phyloP scores from a whole-genome alignment of 306 rosid genomes.

The Medicago lupulina region DNA sequence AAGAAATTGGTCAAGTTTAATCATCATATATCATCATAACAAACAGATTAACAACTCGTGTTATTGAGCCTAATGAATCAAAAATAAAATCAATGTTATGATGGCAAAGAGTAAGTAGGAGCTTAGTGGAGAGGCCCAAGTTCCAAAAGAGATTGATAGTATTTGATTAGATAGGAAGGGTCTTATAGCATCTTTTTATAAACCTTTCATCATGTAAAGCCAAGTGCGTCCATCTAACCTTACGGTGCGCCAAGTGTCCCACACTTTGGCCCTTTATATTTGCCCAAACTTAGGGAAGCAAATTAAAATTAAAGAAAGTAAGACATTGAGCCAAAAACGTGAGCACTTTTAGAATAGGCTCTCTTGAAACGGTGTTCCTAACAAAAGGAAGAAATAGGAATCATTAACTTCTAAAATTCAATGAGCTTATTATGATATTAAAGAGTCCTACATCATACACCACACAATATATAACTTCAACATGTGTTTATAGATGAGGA shows the following conservation, averaged over 20 bases:
- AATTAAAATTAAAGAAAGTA: background rate
- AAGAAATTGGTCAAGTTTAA: background rate
- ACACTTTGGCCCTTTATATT: slow-evolving; percentile 39
- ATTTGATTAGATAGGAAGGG: slow-evolving; percentile 61
- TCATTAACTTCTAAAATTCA: background rate
- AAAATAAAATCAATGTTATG: slow-evolving; percentile 44
- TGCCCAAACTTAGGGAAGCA: slow-evolving; percentile 34
- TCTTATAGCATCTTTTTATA: slow-evolving; percentile 60
- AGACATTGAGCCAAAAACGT: background rate
- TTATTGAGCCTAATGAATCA: slow-evolving; percentile 38
- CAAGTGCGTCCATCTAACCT: slow-evolving; percentile 50
- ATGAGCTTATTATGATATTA: background rate
- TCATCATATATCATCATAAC: background rate
- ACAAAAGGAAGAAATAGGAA: too few species aligned
- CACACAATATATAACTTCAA: too few species aligned
- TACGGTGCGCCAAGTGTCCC: slow-evolving; percentile 61
- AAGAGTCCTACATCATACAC: too few species aligned
- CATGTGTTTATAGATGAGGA: too few species aligned
- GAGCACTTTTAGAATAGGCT: too few species aligned
- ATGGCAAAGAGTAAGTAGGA: slow-evolving; percentile 44
- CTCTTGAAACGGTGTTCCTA: too few species aligned
- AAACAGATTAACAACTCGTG: slow-evolving; percentile 34
- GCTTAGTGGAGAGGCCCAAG: slow-evolving; percentile 86
- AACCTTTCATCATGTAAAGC: slow-evolving; percentile 55
- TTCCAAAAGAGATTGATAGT: slow-evolving; percentile 90